Conservation (phyloP, 345 rosid genomes). For the Chamaenerion angustifolium region DNA sequence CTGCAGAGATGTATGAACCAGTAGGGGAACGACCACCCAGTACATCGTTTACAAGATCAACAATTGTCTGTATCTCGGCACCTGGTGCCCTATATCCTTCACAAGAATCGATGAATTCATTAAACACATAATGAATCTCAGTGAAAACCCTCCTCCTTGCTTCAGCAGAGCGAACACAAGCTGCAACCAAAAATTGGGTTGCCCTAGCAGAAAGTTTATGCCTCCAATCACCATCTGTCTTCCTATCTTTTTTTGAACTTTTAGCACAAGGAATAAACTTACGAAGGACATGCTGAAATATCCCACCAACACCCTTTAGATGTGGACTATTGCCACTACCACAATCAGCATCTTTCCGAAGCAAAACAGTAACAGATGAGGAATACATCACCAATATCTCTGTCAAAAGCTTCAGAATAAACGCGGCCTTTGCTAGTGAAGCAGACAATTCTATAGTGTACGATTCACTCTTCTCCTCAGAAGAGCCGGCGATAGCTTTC, state of each 20-base stretch:
- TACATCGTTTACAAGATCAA: conserved; percentile 81
- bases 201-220: conserved; percentile 72
- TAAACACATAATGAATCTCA: conserved; percentile 54
- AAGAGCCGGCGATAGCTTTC: conserved; percentile 52
- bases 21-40: conserved; percentile 70
- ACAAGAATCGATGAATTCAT: conserved; percentile 50
- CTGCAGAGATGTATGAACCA: conserved; percentile 68
- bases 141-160: conserved; percentile 74
- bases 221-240: conserved; percentile 78
- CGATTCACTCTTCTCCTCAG: conserved; percentile 37
- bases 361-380: conserved; percentile 67
- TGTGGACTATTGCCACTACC: conserved; percentile 41
- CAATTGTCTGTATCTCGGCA: conserved; percentile 45
- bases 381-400: conserved; percentile 80
- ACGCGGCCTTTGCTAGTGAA: conserved; percentile 69
- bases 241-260: conserved; percentile 52
- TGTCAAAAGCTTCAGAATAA: conserved; percentile 78
- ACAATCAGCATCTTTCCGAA: conserved; percentile 67
- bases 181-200: conserved; percentile 73
- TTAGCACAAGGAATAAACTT: conserved; percentile 55
- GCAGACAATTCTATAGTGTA: conserved; percentile 52
- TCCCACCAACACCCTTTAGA: conserved; percentile 37
- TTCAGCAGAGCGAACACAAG: conserved; percentile 83
- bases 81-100: conserved; percentile 45
- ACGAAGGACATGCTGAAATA: conserved; percentile 73